Conservation (phyloP, 495 filamentous ascomycete species). For the Penicillium cinerascens region DNA sequence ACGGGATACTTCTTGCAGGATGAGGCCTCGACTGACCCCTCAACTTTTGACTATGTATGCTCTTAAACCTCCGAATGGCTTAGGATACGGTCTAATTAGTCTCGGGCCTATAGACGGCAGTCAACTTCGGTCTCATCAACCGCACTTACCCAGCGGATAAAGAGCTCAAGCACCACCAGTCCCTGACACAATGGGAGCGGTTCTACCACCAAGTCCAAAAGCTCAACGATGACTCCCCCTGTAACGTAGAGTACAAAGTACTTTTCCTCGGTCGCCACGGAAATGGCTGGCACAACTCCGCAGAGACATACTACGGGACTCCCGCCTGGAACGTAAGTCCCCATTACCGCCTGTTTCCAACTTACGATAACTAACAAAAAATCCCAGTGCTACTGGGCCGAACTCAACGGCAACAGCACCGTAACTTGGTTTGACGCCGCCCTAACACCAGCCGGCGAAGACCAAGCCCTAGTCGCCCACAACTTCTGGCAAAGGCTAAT, state of each 20-base stretch:
- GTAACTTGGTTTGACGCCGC: constrained; percentile 66
- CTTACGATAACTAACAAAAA: not conserved
- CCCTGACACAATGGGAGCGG: constrained; percentile 62
- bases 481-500: constrained; percentile 60
- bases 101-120: constrained; percentile 44
- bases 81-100: not conserved
- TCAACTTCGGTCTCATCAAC: constrained; percentile 66
- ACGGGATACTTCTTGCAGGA: constrained; percentile 72
- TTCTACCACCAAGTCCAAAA: constrained; percentile 55
- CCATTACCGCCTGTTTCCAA: not conserved
- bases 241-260: constrained; percentile 60
- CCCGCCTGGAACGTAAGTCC: constrained; percentile 61
- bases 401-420: constrained; percentile 63
- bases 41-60: constrained; percentile 64
- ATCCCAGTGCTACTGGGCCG: constrained; percentile 70
- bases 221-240: constrained; percentile 47
- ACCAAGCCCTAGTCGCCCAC: constrained; percentile 60
- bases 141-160: constrained; percentile 52
- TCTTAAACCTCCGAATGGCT: not conserved
- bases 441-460: constrained; percentile 56
- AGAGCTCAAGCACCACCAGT: constrained; percentile 27
- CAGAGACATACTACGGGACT: constrained; percentile 63
- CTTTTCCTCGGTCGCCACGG: constrained; percentile 69
- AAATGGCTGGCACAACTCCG: constrained; percentile 66
- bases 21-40: constrained; percentile 56